These are phyloP conservation scores for Halteria grandinella DNA, from an alignment of 73 alveolate genomes.

Conservation along the genomic window DNA sequence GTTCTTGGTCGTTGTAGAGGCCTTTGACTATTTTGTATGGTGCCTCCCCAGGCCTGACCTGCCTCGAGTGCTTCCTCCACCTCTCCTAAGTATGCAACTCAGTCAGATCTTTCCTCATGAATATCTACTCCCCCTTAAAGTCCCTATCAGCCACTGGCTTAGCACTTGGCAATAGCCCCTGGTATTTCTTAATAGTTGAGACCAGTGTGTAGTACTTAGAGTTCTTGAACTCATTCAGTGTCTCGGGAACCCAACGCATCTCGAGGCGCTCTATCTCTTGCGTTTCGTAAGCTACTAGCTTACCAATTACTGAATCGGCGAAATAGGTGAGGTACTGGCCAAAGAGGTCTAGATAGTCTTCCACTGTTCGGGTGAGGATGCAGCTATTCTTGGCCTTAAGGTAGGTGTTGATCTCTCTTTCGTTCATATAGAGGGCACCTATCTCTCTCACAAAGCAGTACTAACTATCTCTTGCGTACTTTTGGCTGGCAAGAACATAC, in stretches of 20 bases:
- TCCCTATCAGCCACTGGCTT: constrained; percentile 9
- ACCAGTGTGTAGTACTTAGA: constrained; percentile 61
- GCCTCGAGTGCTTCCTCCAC: constrained; percentile 60
- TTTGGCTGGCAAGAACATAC: constrained; percentile 16
- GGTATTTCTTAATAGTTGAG: constrained; percentile 45
- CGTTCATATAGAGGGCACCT: constrained; percentile 1
- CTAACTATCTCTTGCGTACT: neutral
- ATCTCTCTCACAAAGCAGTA: constrained; percentile 23
- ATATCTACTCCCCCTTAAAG: constrained; percentile 60
- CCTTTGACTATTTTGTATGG: constrained; percentile 61
- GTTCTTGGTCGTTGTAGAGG: constrained; percentile 51
- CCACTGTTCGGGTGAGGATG: constrained; percentile 26
- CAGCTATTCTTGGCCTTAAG: constrained; percentile 48
- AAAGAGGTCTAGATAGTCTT: too few relatives aligned
- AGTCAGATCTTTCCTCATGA: constrained; percentile 35
- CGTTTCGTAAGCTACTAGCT: too few relatives aligned
- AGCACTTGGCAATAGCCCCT: constrained; percentile 55
- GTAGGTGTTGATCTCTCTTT: neutral
- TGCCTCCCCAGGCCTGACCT: constrained; percentile 59
- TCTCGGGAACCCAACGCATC: constrained; percentile 37
- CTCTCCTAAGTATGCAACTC: constrained; percentile 68
- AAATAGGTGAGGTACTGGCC: too few relatives aligned
- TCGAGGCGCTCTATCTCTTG: too few relatives aligned
- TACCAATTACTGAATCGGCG: too few relatives aligned
- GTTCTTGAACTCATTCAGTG: constrained; percentile 38